Evolutionary conservation across 768 basidiomycete species (phyloP).

Genomic region (Myochromella boudieri): DNA sequence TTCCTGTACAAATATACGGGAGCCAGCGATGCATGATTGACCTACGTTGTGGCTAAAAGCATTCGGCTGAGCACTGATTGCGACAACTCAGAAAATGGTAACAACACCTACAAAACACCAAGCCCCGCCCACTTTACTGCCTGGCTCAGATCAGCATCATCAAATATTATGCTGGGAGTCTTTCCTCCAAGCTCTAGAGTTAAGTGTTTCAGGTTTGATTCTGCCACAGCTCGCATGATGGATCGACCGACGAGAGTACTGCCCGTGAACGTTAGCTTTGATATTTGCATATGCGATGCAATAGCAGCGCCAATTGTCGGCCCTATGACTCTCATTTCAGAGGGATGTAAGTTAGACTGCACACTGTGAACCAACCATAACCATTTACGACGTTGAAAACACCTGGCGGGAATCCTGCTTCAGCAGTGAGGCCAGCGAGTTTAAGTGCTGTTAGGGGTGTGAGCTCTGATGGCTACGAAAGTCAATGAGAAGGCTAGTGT

Average conservation of each 20-base stretch:
- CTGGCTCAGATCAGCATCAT: conserved; percentile 69
- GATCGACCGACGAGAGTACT: conserved; percentile 75
- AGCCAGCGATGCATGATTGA: conserved; percentile 79
- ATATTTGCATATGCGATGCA: conserved; percentile 49
- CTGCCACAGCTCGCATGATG: conserved; percentile 75
- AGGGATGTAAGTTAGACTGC: conserved; percentile 34
- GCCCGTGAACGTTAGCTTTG: conserved; percentile 84
- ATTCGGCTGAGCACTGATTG: neutral
- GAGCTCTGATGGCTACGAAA: conserved; percentile 54
- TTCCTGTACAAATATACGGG: conserved; percentile 81
- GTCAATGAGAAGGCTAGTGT: neutral
- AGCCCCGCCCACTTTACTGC: conserved; percentile 69
- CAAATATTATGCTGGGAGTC: conserved; percentile 67
- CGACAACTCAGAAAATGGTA: neutral
- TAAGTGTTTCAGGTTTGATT: conserved; percentile 80
- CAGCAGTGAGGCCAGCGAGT: conserved; percentile 44
- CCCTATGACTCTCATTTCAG: conserved; percentile 37
- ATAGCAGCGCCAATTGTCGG: conserved; percentile 60
- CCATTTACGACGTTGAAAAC: conserved; percentile 69
- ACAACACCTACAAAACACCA: conserved; percentile 61
- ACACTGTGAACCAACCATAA: conserved; percentile 30
- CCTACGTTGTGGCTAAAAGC: conserved; percentile 35
- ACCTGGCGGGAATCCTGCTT: conserved; percentile 71
- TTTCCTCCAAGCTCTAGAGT: conserved; percentile 83
- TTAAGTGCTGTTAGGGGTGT: conserved; percentile 61